Conservation (phyloP, 495 filamentous ascomycete genomes). For the Penicillium silybi region DNA sequence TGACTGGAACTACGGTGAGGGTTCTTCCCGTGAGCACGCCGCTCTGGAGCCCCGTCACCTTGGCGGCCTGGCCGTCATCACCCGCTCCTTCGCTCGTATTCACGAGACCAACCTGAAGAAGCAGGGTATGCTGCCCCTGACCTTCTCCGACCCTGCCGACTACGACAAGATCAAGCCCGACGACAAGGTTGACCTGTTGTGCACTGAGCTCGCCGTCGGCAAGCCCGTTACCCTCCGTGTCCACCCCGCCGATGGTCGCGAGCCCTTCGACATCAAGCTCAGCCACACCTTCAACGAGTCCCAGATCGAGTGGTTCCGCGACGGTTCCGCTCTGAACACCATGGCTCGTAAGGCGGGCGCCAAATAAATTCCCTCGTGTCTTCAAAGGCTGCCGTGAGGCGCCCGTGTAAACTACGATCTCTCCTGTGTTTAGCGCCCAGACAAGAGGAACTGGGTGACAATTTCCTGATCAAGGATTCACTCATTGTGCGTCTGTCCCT, state of each 20-base stretch:
- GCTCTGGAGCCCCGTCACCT: constrained; percentile 97
- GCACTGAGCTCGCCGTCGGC: constrained; percentile 88
- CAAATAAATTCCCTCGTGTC: constrained; percentile 28
- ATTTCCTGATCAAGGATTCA: not conserved
- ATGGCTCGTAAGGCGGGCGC: constrained; percentile 74
- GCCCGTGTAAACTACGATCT: constrained; percentile 35
- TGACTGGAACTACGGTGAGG: constrained; percentile 99
- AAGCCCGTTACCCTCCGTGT: constrained; percentile 90
- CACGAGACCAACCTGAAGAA: constrained; percentile 99
- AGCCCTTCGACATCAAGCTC: constrained; percentile 76
- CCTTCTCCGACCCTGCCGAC: constrained; percentile 89
- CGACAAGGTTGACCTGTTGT: constrained; percentile 85
- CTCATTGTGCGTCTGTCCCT: constrained; percentile 9
- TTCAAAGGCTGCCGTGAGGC: constrained; percentile 4
- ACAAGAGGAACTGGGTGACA: constrained; percentile 12
- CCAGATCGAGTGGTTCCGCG: constrained; percentile 98
- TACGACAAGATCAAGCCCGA: constrained; percentile 95
- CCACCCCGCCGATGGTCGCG: constrained; percentile 76
- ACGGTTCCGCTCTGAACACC: constrained; percentile 93
- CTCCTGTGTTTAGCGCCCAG: constrained; percentile 17
- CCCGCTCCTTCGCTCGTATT: constrained; percentile 94
- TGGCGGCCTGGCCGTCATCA: constrained; percentile 95
- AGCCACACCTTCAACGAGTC: constrained; percentile 94
- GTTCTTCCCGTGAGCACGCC: constrained; percentile 94
- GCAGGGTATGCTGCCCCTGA: constrained; percentile 99